A percentile compares a stretch with the other conserved stretches of the same genome.
These are phyloP conservation scores for Xylaria curta DNA, from an alignment of 495 filamentous ascomycete genomes.

Conservation along the genomic window DNA sequence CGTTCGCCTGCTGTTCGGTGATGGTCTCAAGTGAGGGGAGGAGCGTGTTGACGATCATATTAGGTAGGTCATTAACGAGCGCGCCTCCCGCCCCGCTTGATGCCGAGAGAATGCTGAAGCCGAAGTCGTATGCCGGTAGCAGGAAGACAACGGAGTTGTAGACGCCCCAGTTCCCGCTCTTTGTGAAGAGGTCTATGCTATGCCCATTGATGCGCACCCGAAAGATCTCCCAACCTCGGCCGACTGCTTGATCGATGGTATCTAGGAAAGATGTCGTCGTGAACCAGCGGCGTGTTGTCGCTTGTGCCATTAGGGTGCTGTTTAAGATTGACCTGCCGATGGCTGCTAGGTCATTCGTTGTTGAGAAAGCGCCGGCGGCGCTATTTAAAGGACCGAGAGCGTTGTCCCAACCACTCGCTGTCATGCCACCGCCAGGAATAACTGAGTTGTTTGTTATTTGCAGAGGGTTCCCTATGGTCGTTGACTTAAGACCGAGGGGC, in stretches of 20 bases:
- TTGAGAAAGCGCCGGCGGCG: constrained; percentile 37
- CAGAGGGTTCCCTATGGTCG: constrained; percentile 12
- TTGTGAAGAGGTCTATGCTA: constrained; percentile 48
- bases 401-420: not conserved
- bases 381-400: constrained; percentile 27
- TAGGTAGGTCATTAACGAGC: constrained; percentile 24
- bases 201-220: constrained; percentile 34
- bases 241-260: constrained; percentile 39
- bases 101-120: constrained; percentile 50
- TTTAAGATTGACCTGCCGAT: constrained; percentile 56
- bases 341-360: constrained; percentile 35
- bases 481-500: not conserved
- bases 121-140: constrained; percentile 48
- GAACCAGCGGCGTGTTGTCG: constrained; percentile 55
- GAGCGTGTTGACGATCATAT: constrained; percentile 36
- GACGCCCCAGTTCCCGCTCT: constrained; percentile 49
- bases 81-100: constrained; percentile 25
- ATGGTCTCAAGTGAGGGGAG: constrained; percentile 45
- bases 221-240: constrained; percentile 44
- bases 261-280: constrained; percentile 55
- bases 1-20: constrained; percentile 37
- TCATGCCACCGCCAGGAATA: constrained; percentile 2
- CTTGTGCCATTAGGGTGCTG: constrained; percentile 46
- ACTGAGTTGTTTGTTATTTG: constrained; percentile 10
- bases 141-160: constrained; percentile 44